Percentiles rank a stretch among this genome's conserved stretches.
These are phyloP conservation scores for Trichoderma erinaceum DNA, from an alignment of 495 filamentous ascomycete species.

Conservation along the genomic window DNA sequence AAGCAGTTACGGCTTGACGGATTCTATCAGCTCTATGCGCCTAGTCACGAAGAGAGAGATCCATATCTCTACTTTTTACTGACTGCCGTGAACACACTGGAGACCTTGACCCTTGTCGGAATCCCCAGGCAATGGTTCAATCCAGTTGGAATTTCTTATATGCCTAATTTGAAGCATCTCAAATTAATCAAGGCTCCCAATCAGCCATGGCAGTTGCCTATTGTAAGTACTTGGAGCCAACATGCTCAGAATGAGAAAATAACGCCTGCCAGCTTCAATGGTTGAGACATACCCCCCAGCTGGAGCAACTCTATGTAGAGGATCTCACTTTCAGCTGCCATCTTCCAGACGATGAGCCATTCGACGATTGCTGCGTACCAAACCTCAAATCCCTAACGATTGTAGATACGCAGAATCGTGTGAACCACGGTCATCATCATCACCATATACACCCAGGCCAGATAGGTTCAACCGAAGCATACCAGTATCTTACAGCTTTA, in stretches of 20 bases:
- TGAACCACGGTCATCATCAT: not conserved
- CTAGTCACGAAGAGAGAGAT: not conserved
- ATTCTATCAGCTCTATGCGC: not conserved
- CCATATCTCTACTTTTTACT: not conserved
- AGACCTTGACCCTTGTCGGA: not conserved
- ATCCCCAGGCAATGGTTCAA: not conserved
- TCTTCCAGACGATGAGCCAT: not conserved
- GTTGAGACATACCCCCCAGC: not conserved
- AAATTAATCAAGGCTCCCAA: not conserved
- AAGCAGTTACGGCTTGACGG: not conserved
- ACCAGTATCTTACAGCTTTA: not conserved
- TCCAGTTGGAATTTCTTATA: not conserved
- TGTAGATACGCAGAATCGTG: not conserved
- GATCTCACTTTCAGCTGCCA: not conserved
- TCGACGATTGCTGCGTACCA: not conserved
- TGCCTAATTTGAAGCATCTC: conserved; percentile 9
- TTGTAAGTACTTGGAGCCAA: not conserved
- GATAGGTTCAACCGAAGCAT: not conserved
- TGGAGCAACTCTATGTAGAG: not conserved
- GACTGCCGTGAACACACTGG: not conserved
- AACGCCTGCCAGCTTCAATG: not conserved
- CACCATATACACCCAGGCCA: not conserved
- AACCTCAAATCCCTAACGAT: not conserved
- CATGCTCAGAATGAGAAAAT: not conserved
- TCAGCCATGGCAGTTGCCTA: not conserved